Evolutionary conservation across 495 filamentous ascomycete species (phyloP).

Genomic region (Talaromyces ruber): DNA sequence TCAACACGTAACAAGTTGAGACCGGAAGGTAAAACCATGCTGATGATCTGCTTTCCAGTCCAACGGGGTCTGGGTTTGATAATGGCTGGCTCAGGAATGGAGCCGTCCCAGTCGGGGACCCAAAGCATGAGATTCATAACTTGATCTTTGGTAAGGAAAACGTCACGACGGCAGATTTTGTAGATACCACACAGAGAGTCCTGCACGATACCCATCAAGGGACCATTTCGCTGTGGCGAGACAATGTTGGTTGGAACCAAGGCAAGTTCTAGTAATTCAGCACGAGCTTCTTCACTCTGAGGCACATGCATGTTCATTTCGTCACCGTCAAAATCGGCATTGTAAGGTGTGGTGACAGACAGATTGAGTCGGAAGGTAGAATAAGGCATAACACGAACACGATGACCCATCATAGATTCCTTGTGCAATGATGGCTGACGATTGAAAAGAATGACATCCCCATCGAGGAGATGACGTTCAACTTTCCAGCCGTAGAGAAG

Average conservation of each 20-base stretch:
- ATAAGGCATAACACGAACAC: constrained; percentile 95
- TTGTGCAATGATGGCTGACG: constrained; percentile 98
- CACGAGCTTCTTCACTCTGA: constrained; percentile 90
- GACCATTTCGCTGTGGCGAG: constrained; percentile 92
- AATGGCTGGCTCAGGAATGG: constrained; percentile 86
- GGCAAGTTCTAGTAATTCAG: constrained; percentile 86
- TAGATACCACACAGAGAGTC: constrained; percentile 95
- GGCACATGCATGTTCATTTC: constrained; percentile 99
- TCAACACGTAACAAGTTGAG: constrained; percentile 66
- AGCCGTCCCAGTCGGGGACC: constrained; percentile 95
- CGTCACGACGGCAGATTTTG: constrained; percentile 89
- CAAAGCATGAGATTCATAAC: constrained; percentile 95
- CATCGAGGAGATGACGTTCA: constrained; percentile 89
- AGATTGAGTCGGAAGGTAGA: constrained; percentile 96
- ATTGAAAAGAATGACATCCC: constrained; percentile 98
- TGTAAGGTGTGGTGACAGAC: constrained; percentile 97
- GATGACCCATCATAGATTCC: constrained; percentile 99
- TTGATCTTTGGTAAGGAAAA: constrained; percentile 80
- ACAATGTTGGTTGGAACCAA: constrained; percentile 97
- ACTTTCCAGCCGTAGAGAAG: constrained; percentile 98
- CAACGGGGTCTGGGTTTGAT: constrained; percentile 84
- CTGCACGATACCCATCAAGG: constrained; percentile 99
- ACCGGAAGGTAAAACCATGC: constrained; percentile 79
- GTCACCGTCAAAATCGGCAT: constrained; percentile 98
- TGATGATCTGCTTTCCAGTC: constrained; percentile 98